These are phyloP conservation scores for Begonia loranthoides DNA, from an alignment of 306 rosid genomes.

Conservation along the genomic window DNA sequence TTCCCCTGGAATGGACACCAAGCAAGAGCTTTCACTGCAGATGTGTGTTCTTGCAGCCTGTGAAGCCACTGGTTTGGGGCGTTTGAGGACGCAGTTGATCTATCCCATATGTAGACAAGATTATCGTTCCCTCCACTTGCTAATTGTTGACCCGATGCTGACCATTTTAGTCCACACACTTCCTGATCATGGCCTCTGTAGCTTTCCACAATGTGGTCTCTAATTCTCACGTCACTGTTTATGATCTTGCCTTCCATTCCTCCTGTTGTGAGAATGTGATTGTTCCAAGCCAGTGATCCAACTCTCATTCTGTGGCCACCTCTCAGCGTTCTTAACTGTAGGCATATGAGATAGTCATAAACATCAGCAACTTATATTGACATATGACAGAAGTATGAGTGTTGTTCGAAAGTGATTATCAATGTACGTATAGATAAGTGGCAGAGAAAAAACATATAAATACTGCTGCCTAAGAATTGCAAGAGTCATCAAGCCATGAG, in stretches of 20 bases:
- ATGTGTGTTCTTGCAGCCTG: constrained; percentile 51
- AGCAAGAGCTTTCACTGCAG: constrained; percentile 70
- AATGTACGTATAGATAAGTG: no score
- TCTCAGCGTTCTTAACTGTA: constrained; percentile 49
- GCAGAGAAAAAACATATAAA: no score
- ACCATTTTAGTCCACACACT: constrained; percentile 77
- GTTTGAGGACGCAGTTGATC: constrained; percentile 38
- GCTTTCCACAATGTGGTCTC: constrained; percentile 51
- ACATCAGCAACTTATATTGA: no score
- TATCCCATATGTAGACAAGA: constrained; percentile 62
- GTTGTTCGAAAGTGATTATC: no score
- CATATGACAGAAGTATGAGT: no score
- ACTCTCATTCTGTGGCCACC: constrained; percentile 54
- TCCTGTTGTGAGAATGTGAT: constrained; percentile 61
- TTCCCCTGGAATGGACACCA: constrained; percentile 85
- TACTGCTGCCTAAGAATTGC: no score
- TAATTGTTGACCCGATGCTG: constrained; percentile 53
- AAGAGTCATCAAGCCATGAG: no score
- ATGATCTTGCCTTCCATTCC: constrained; percentile 60
- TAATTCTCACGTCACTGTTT: constrained; percentile 57
- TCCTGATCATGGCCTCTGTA: constrained; percentile 64
- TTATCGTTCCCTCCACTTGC: constrained; percentile 79
- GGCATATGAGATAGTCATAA: no score
- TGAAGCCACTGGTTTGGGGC: constrained; percentile 60
- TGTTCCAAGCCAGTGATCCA: constrained; percentile 68